Evolutionary conservation across 2,329 filamentous ascomycete genomes (phyloP).

Genomic region (Xylaria digitata): DNA sequence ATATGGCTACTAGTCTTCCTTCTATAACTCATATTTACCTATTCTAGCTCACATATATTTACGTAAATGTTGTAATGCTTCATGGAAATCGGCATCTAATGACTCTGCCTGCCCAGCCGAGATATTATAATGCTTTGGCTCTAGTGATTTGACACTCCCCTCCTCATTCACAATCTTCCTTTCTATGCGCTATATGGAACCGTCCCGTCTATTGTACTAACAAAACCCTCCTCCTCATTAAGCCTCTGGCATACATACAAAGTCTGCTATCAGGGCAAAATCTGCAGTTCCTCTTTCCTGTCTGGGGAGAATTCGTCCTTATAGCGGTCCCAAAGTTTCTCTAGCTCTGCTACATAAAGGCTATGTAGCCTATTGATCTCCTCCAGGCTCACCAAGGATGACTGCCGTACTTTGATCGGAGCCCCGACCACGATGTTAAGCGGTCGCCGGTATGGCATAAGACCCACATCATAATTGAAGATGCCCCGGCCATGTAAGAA

Average conservation of each 20-base stretch:
- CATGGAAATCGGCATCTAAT: background rate
- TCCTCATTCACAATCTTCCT: background rate
- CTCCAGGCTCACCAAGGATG: conserved; percentile 72
- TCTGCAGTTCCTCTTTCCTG: conserved; percentile 73
- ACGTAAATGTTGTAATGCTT: background rate
- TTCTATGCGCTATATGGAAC: background rate
- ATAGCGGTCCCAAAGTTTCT: conserved; percentile 79
- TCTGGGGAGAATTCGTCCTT: conserved; percentile 78
- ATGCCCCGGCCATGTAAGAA: conserved; percentile 90
- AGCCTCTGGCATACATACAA: background rate
- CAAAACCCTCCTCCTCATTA: background rate
- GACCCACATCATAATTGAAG: conserved; percentile 96
- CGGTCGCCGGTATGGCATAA: conserved; percentile 91
- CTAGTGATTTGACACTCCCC: background rate
- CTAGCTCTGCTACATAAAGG: conserved; percentile 79
- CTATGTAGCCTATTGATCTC: conserved; percentile 86
- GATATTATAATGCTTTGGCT: conserved; percentile 1
- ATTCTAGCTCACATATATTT: background rate
- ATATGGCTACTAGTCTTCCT: too few relatives aligned
- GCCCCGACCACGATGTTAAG: conserved; percentile 90
- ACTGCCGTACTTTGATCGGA: conserved; percentile 76
- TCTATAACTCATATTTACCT: background rate
- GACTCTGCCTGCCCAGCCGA: background rate
- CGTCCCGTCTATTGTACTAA: background rate
- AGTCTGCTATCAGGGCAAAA: conserved; percentile 57